Percentiles rank a stretch among this genome's conserved stretches.
phyloP scores from a whole-genome alignment of 768 basidiomycete species.

The Mycena chlorophos region DNA sequence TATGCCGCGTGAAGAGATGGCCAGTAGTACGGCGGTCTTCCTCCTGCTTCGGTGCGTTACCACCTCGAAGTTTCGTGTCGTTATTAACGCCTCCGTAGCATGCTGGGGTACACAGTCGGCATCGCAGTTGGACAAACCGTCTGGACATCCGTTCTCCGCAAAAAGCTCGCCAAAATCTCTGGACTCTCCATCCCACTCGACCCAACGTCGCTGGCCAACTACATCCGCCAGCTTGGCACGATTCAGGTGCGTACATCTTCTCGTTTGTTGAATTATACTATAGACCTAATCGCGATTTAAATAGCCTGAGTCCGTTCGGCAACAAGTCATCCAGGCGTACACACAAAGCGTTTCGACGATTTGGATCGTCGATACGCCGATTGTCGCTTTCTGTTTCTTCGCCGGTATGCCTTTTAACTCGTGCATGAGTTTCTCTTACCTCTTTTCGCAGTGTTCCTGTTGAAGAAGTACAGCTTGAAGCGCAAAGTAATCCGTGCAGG shows the following conservation, averaged over 20 bases:
- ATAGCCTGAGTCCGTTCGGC: conserved; percentile 12
- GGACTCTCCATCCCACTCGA: neutral
- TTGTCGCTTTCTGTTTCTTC: conserved; percentile 8
- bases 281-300: neutral
- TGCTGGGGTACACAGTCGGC: conserved; percentile 74
- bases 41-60: conserved; percentile 56
- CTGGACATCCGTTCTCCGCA: conserved; percentile 42
- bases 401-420: neutral
- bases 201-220: conserved; percentile 8
- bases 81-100: conserved; percentile 17
- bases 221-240: conserved; percentile 1
- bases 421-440: neutral
- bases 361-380: conserved; percentile 16
- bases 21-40: conserved; percentile 72
- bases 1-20: conserved; percentile 87
- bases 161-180: neutral
- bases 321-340: conserved; percentile 15
- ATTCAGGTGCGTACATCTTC: neutral
- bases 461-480: conserved; percentile 18
- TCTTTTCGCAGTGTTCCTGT: neutral
- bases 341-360: conserved; percentile 14
- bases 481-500: conserved; percentile 14
- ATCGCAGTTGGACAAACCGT: conserved; percentile 74
- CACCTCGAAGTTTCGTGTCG: neutral
- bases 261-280: neutral